Base-by-base conservation (phyloP, 148 eudicot genomes). In the Rhododendron vialii region DNA sequence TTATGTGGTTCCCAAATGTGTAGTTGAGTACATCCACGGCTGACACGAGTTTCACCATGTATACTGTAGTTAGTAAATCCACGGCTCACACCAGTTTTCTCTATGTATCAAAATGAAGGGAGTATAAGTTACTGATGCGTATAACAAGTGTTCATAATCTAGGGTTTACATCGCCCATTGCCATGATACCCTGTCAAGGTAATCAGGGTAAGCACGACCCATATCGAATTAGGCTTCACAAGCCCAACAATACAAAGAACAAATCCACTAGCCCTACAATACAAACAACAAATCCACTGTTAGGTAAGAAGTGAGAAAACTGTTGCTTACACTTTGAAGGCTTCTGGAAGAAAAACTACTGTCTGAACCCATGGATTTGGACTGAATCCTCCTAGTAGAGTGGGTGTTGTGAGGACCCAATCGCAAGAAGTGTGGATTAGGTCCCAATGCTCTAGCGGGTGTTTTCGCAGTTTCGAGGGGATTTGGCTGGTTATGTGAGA, bases 351-450 rank as follows among this genome's bases (percentile, higher is more conserved):
- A 82, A 81, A 80, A 35, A 47, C 87, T 79, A 71, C 90, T 81
- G 41, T 80, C 87, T 1, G 98, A 89, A 71, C 89, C 91, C 86
- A 82, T 41, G 17, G 98, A 88, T 76, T 88, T 91, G 0, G 88
- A 93, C 84, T 53, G 41, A 84, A 89, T 30, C 36, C 85, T 80
- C 33, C 91, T 81, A 85, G 33, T 55, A 36, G 85, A 84, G 80
- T 83, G 86, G 76, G 38, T 3, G 84, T 83, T 87, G 35, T 81
- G 89, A 88, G 90, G 86, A 86, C 89, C 94, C 88, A 88, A 33
- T 35, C 85, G 88, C 88, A 89, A 85, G 6, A 88, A 90, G 61
- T 85, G 61, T 67, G 86, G 80, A 71, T 88, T 84, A 71, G 86
- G 87, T 26, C 90, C 91, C 79, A 85, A 65, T 86, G 84, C 77